Base-by-base conservation (phyloP, 768 basidiomycete genomes). In the Wakefieldia striispora region DNA sequence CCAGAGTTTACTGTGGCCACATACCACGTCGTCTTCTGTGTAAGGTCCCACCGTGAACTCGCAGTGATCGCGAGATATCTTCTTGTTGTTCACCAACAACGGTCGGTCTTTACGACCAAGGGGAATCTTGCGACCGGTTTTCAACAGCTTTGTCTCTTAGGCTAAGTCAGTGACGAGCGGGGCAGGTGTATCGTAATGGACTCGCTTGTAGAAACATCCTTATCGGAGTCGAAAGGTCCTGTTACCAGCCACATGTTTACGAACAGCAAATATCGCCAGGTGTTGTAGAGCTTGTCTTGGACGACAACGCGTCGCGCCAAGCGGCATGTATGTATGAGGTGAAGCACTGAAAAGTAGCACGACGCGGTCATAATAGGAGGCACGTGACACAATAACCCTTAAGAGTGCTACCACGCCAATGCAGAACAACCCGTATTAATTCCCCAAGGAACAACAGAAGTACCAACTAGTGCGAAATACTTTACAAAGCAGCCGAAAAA, bases 21-120 rank as follows among this genome's bases (percentile, higher is more conserved):
- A 50, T 59, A 88, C 88, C 50, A 75, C 73, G 50, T 87, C 75
- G 34, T 81, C 78, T 13, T 61, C 54, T 1, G 77, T 66, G 46
- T 75, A 84, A 4, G 68, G 53, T 1, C 75, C 82, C 4, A 90
- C 82, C 6, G 69, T 67, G 47, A 91, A 78, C 41, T 73, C 66
- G 41, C 79, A 81, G 54, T 87, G 83, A 19, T 79, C 70, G 24
- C 75, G 73, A 0, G 88, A 90, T 40, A 91, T 74, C 61, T 80
- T 84, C 59, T 82, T 82, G 68, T 73, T 75, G 50, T 76, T 77
- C 40, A 90, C 67, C 4, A 73, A 24, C 2, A 91, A 68, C 0
- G 72, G 70, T 37, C 67, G 66, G 1, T 74, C 78, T 64, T 79
- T 84, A 36, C 88, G 73, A 14, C 86, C 86, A 1, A 90, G 55